A percentile compares a stretch with the other conserved stretches of the same genome.
These are phyloP conservation scores for Apiotrichum domesticum DNA, from an alignment of 1,284 basidiomycete species.

Conservation along the genomic window DNA sequence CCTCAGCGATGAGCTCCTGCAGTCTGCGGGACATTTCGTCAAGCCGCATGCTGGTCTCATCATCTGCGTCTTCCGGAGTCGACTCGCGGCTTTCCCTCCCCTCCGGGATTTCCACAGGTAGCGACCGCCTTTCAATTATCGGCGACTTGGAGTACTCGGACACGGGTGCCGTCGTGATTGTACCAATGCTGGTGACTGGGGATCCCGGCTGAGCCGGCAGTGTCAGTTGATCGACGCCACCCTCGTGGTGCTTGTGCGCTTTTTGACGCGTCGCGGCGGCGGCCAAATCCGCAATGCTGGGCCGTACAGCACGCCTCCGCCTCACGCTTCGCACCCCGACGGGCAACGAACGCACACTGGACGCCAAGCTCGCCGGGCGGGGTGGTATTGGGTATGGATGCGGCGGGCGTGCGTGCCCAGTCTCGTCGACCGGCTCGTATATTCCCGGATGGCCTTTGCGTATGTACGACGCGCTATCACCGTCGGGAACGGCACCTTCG, in stretches of 20 bases:
- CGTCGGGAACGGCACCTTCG: not conserved
- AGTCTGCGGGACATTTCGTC: slow-evolving; percentile 13
- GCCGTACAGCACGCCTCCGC: slow-evolving; percentile 5
- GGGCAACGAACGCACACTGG: too few species aligned
- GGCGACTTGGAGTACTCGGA: slow-evolving; percentile 1
- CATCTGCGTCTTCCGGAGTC: too few species aligned
- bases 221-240: too few species aligned
- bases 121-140: not conserved
- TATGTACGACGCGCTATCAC: not conserved
- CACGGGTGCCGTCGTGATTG: not conserved
- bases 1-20: slow-evolving; percentile 9
- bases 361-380: too few species aligned
- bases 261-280: not conserved
- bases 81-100: not conserved
- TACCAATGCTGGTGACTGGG: not conserved
- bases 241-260: not conserved
- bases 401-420: too few species aligned
- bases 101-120: not conserved
- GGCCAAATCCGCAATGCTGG: slow-evolving; percentile 10
- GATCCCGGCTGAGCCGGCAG: not conserved
- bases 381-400: too few species aligned
- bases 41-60: slow-evolving; percentile 6
- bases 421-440: not conserved
- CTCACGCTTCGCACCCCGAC: not conserved
- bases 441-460: not conserved